Evolutionary conservation across 1,284 basidiomycete species (phyloP), one percentile per base, ranked within the genome.

Genomic region (Puccinia polysora): DNA sequence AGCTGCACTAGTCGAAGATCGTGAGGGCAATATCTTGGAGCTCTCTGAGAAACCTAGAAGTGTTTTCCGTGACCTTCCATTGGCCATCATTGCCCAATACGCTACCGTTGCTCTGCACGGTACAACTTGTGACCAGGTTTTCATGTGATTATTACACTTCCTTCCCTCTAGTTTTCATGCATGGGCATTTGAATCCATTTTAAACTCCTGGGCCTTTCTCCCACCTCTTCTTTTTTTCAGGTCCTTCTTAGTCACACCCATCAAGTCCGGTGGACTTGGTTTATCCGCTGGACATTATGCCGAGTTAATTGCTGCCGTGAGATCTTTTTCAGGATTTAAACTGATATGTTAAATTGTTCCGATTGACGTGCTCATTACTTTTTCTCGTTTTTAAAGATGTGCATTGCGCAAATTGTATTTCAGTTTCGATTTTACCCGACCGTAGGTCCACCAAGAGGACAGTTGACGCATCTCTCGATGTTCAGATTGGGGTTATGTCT

Each of bases 391-490:
- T n/a, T n/a, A 38, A 62, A 75, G 60, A 79, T 75, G 73, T 74
- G 64, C 50, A 65, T 63, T 50, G 56, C 73, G 14, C 76, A 71
- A 73, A 78, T 77, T 65, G 75, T 74, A 18, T 78, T 77, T 60
- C 77, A 78, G 70, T 78, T 73, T 64, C 53, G 89, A 77, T 83
- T 91, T 52, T 93, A 92, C 83, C 90, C 90, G 85, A 89, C 80
- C 78, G 87, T 85, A 18, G 76, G 73, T 45, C 70, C 75, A 43
- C 74, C 73, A 5, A 75, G 77, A 18, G 79, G 79, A 32, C 74
- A 73, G 45, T 69, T 78, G 2, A 76, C 77, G 40, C 79, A 80
- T 62, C 73, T 80, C 32, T 75, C 78, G 14, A 79, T 80, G 78
- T 63, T 80, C 28, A 74, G 78, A 15, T 56, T 77, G 40, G 79